phyloP scores from a whole-genome alignment of 495 filamentous ascomycete species.

The Rostrohypoxylon terebratum region DNA sequence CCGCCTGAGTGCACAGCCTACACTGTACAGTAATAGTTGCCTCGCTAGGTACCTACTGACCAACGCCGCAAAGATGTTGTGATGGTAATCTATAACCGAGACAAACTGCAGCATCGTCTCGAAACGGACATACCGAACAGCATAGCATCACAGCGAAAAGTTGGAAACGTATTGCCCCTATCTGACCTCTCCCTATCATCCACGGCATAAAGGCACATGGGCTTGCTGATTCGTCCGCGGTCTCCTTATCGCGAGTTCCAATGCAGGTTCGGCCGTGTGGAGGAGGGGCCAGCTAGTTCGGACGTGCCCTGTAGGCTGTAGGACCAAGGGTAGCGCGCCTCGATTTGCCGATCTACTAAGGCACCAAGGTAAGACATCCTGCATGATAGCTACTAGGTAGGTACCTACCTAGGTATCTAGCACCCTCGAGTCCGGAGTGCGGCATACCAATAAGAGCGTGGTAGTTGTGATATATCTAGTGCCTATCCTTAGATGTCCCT shows the following conservation, averaged over 20 bases:
- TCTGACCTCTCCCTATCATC: conserved; percentile 16
- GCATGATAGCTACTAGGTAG: conserved; percentile 33
- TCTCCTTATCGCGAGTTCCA: conserved; percentile 38
- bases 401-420: too few relatives aligned
- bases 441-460: conserved; percentile 19
- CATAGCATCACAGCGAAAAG: background rate
- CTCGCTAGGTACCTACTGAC: background rate
- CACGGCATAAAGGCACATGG: conserved; percentile 42
- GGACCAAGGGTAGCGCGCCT: conserved; percentile 30
- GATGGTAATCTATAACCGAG: background rate
- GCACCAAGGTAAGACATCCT: conserved; percentile 23
- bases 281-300: conserved; percentile 20
- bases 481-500: background rate
- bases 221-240: conserved; percentile 41
- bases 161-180: conserved; percentile 5
- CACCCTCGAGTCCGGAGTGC: conserved; percentile 13
- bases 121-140: conserved; percentile 34
- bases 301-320: background rate
- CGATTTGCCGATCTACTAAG: conserved; percentile 40
- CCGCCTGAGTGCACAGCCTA: background rate
- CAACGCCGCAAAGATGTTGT: background rate
- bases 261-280: conserved; percentile 33
- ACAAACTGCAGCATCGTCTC: conserved; percentile 11
- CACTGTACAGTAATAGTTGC: too few relatives aligned
- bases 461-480: background rate